These are phyloP conservation scores for Oryza coarctata DNA, from an alignment of 176 grass and related monocot species.

Conservation along the genomic window DNA sequence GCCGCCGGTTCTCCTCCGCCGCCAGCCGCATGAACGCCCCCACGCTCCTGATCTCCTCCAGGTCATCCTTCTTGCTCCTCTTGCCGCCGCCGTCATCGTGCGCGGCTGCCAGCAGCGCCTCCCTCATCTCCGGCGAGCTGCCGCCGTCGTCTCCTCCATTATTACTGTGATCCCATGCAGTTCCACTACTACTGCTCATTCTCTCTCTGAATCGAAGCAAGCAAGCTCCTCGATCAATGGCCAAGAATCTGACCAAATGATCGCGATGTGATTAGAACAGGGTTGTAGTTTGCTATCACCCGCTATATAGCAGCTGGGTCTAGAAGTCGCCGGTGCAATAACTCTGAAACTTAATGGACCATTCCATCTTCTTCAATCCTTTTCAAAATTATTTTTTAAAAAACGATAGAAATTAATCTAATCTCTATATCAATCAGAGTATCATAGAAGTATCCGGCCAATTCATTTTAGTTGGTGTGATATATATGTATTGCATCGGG, in stretches of 20 bases:
- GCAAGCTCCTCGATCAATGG: background rate
- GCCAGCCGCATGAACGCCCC: constrained; percentile 29
- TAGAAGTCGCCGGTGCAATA: background rate
- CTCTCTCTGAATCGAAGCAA: background rate
- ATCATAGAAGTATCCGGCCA: too few species aligned
- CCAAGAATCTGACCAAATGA: background rate
- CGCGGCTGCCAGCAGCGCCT: constrained; percentile 14
- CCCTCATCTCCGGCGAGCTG: background rate
- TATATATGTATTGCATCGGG: too few species aligned
- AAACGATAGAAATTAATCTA: background rate
- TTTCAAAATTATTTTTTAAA: background rate
- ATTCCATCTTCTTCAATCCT: background rate
- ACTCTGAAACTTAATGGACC: background rate
- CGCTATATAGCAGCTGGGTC: background rate
- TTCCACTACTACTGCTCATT: background rate
- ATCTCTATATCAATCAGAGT: too few species aligned
- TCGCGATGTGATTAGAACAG: background rate
- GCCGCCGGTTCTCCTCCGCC: constrained; percentile 62
- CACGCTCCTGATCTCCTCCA: constrained; percentile 69
- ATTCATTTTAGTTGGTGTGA: too few species aligned
- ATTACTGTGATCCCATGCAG: background rate
- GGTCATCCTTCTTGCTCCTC: constrained; percentile 6
- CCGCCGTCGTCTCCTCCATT: background rate
- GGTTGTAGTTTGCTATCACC: too few species aligned
- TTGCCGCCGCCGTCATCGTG: too few species aligned